Percentiles rank a stretch among this genome's conserved stretches.
phyloP scores from a whole-genome alignment of 2,329 filamentous ascomycete genomes.

The Gaeumannomyces sp. region DNA sequence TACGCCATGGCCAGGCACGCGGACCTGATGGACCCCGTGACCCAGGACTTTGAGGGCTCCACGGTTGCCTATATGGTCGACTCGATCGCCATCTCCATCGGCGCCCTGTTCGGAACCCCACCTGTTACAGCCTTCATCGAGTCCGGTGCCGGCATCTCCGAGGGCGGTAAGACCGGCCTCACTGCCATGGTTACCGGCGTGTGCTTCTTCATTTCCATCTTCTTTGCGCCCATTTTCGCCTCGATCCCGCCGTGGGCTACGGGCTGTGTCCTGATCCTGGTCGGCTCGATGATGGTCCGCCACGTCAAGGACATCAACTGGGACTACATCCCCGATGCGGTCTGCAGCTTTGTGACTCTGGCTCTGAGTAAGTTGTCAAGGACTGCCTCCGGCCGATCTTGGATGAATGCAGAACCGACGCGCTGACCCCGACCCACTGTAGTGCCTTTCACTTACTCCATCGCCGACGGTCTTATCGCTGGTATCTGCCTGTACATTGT shows the following conservation, averaged over 20 bases:
- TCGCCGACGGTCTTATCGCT: constrained; percentile 78
- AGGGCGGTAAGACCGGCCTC: constrained; percentile 80
- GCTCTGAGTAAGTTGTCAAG: constrained; percentile 36
- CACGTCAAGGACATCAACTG: constrained; percentile 82
- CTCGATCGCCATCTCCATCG: constrained; percentile 71
- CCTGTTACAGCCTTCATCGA: constrained; percentile 86
- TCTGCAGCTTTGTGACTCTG: constrained; percentile 80
- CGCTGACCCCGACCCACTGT: constrained; percentile 26
- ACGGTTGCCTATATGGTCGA: constrained; percentile 80
- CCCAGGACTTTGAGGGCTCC: constrained; percentile 82
- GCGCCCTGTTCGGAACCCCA: constrained; percentile 68
- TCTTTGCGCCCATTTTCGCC: constrained; percentile 86
- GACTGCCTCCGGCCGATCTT: no score
- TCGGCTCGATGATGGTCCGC: constrained; percentile 81
- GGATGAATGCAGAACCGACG: no score
- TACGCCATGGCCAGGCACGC: constrained; percentile 88
- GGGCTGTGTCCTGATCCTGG: constrained; percentile 78
- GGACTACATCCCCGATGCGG: constrained; percentile 75
- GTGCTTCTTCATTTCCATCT: constrained; percentile 81
- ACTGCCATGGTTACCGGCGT: constrained; percentile 72
- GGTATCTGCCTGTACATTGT: constrained; percentile 72
- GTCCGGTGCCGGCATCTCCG: constrained; percentile 83
- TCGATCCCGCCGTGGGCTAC: constrained; percentile 88
- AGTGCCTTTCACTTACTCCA: constrained; percentile 84
- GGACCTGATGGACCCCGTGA: constrained; percentile 71